Evolutionary conservation across 352 stramenopile species (phyloP).

Genomic region (Achlya hypogyna): DNA sequence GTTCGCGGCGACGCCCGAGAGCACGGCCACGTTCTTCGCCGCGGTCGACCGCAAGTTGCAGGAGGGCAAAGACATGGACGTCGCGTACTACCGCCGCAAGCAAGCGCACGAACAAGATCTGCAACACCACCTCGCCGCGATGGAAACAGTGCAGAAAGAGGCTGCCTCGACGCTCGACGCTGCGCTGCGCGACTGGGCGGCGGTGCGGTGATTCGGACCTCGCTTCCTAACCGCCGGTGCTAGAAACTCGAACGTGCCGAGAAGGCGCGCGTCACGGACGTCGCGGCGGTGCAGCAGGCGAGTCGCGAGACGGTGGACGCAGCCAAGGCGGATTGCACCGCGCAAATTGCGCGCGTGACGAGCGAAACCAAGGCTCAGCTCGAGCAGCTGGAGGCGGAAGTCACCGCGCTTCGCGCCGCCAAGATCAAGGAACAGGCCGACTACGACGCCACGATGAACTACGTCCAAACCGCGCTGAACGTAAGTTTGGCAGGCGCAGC

Average conservation of each 20-base stretch:
- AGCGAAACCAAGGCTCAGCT: neutral
- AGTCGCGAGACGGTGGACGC: neutral
- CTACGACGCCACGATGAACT: constrained; percentile 16
- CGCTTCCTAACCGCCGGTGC: neutral
- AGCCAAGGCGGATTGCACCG: neutral
- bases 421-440: constrained; percentile 19
- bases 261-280: neutral
- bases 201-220: neutral
- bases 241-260: constrained; percentile 18
- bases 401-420: neutral
- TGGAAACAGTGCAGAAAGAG: neutral
- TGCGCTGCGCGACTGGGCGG: neutral
- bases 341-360: neutral
- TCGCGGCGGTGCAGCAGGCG: neutral
- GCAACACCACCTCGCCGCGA: neutral
- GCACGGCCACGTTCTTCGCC: neutral
- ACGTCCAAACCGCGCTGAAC: neutral
- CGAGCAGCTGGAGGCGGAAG: neutral
- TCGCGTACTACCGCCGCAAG: constrained; percentile 16
- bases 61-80: constrained; percentile 18
- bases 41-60: constrained; percentile 13
- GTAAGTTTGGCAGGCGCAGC: neutral
- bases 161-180: neutral
- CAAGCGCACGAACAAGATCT: constrained; percentile 15
- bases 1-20: neutral